A percentile compares a stretch with the other conserved stretches of the same genome.
Conservation (phyloP, 768 basidiomycete species). For the Psilocybe tampanensis region DNA sequence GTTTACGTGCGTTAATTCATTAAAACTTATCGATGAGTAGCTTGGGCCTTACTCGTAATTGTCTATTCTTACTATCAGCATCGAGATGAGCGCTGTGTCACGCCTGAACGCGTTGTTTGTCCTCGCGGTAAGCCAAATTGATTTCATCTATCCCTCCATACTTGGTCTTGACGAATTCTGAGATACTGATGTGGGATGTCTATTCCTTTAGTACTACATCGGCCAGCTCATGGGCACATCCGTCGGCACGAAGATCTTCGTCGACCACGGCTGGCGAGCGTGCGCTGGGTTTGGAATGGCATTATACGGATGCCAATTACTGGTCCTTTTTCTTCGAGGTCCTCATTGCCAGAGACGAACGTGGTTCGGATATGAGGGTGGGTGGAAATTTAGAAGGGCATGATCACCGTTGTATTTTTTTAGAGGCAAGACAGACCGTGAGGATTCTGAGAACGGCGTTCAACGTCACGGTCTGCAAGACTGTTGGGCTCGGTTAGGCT, state of each 20-base stretch:
- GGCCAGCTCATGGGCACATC: constrained; percentile 77
- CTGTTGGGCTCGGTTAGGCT: no score
- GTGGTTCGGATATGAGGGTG: constrained; percentile 60
- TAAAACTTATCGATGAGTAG: not conserved
- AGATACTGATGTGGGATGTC: no score
- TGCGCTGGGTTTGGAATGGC: constrained; percentile 56
- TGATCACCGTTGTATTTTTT: not conserved
- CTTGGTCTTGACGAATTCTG: no score
- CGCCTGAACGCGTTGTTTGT: constrained; percentile 70
- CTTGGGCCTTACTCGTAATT: constrained; percentile 2
- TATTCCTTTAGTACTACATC: constrained; percentile 59
- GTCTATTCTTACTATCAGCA: constrained; percentile 8
- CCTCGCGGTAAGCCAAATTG: constrained; percentile 44
- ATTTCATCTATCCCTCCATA: not conserved
- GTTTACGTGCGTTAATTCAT: constrained; percentile 35
- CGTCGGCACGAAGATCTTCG: constrained; percentile 64
- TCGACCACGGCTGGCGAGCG: constrained; percentile 62
- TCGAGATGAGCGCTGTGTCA: constrained; percentile 43
- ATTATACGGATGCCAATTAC: constrained; percentile 50
- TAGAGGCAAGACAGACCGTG: no score
- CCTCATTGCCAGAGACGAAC: constrained; percentile 54
- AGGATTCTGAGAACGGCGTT: no score
- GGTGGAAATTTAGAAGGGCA: constrained; percentile 25
- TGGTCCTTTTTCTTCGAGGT: constrained; percentile 57
- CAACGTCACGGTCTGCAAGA: no score